These are phyloP conservation scores for Lentinula novae-zelandiae DNA, from an alignment of 1,284 basidiomycete species.

Conservation along the genomic window DNA sequence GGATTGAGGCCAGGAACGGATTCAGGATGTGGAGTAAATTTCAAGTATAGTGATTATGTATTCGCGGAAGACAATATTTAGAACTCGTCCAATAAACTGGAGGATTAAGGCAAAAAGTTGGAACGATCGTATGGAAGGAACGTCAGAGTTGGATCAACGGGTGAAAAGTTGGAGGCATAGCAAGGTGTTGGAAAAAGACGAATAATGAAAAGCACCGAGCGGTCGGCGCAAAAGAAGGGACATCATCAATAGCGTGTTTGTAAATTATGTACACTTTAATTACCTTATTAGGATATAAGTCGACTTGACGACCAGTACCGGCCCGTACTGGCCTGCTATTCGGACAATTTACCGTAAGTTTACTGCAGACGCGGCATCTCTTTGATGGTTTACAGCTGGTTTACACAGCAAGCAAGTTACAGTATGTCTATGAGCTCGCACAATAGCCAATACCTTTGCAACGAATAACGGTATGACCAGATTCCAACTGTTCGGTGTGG, in stretches of 20 bases:
- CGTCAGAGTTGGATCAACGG: background rate
- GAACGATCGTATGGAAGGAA: background rate
- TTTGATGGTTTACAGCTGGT: background rate
- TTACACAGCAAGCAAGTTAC: background rate
- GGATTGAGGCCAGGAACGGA: background rate
- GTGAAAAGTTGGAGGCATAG: background rate
- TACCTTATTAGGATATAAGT: background rate
- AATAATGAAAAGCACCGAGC: background rate
- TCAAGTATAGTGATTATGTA: background rate
- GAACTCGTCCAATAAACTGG: background rate
- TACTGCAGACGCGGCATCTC: too few species aligned
- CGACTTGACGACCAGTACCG: background rate
- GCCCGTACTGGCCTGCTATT: too few species aligned
- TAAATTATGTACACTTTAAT: background rate
- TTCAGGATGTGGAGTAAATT: background rate
- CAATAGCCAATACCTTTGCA: constrained; percentile 56
- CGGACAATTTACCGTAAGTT: too few species aligned
- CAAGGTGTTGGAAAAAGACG: background rate
- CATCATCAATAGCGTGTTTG: background rate
- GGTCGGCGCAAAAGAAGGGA: background rate
- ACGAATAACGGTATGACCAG: constrained; percentile 36
- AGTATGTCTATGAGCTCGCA: background rate
- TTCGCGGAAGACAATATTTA: background rate
- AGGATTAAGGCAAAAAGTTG: background rate
- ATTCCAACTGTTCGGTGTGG: constrained; percentile 32